Evolutionary conservation across 139 green algal genomes (phyloP).

Genomic region (Chlorella ohadii): DNA sequence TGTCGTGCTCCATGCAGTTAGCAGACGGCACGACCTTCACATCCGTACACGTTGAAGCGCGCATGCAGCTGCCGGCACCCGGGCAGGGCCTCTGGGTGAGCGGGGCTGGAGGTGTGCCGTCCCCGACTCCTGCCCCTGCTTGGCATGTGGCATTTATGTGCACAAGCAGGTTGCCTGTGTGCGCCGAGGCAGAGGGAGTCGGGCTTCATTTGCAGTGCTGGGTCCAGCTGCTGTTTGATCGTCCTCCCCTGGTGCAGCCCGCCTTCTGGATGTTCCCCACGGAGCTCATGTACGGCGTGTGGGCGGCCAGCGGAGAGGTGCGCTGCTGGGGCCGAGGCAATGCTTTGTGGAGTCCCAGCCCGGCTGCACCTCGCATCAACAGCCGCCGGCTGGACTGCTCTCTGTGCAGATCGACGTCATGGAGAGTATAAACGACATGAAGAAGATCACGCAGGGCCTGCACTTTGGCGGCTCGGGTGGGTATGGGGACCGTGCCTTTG

Average conservation of each 20-base stretch:
- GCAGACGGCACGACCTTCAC: constrained; percentile 28
- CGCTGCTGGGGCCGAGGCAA: too few relatives aligned
- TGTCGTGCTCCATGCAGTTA: too few relatives aligned
- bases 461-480: constrained; percentile 36
- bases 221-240: too few relatives aligned
- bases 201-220: too few relatives aligned
- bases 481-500: background rate
- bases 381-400: background rate
- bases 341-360: too few relatives aligned
- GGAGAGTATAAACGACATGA: constrained; percentile 43
- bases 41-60: constrained; percentile 40
- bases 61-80: constrained; percentile 32
- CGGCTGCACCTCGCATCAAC: too few relatives aligned
- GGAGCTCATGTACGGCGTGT: constrained; percentile 35
- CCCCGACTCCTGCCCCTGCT: too few relatives aligned
- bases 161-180: too few relatives aligned
- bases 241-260: too few relatives aligned
- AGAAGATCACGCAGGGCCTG: constrained; percentile 13
- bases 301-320: constrained; percentile 44
- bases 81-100: constrained; percentile 37
- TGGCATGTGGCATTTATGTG: too few relatives aligned
- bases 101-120: too few relatives aligned
- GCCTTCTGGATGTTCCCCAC: constrained; percentile 55
- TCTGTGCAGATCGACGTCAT: constrained; percentile 49
- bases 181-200: too few relatives aligned